Conservation (phyloP, 1,284 basidiomycete genomes). For the Austroboletus novae-zelandiae region DNA sequence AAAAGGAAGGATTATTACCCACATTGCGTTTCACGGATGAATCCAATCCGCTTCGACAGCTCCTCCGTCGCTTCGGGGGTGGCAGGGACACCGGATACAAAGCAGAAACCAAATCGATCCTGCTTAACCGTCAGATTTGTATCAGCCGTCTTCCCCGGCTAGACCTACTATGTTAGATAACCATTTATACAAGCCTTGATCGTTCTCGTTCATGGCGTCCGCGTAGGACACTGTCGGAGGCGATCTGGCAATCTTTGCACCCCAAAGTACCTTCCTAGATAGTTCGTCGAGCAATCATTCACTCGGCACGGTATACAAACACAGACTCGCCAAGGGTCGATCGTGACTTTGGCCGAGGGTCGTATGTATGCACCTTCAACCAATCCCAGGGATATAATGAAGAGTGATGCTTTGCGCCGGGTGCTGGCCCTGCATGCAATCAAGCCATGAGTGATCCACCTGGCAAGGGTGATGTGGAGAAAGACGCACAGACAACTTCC, state of each 20-base stretch:
- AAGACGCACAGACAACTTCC: conserved; percentile 56
- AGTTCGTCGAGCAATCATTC: background rate
- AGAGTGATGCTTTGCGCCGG: conserved; percentile 50
- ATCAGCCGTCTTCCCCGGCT: background rate
- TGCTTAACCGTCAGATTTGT: conserved; percentile 31
- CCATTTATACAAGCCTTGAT: conserved; percentile 77
- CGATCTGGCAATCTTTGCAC: conserved; percentile 68
- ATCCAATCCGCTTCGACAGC: conserved; percentile 75
- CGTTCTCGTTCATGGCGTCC: conserved; percentile 69
- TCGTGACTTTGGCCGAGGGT: conserved; percentile 49
- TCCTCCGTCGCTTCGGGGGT: conserved; percentile 85
- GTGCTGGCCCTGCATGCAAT: conserved; percentile 52
- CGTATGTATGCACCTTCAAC: conserved; percentile 74
- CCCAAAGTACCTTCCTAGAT: conserved; percentile 77
- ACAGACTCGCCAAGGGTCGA: conserved; percentile 41
- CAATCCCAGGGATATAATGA: conserved; percentile 89
- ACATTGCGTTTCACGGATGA: conserved; percentile 95
- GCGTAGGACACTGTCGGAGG: conserved; percentile 79
- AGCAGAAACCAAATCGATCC: conserved; percentile 88
- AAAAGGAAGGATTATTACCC: conserved; percentile 7
- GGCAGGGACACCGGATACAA: conserved; percentile 79
- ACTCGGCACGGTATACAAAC: background rate
- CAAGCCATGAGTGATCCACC: conserved; percentile 6
- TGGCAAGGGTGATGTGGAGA: background rate
- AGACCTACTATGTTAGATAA: conserved; percentile 74